Evolutionary conservation across 2,329 filamentous ascomycete species (phyloP).

Genomic region (Intubia oerlemansii): DNA sequence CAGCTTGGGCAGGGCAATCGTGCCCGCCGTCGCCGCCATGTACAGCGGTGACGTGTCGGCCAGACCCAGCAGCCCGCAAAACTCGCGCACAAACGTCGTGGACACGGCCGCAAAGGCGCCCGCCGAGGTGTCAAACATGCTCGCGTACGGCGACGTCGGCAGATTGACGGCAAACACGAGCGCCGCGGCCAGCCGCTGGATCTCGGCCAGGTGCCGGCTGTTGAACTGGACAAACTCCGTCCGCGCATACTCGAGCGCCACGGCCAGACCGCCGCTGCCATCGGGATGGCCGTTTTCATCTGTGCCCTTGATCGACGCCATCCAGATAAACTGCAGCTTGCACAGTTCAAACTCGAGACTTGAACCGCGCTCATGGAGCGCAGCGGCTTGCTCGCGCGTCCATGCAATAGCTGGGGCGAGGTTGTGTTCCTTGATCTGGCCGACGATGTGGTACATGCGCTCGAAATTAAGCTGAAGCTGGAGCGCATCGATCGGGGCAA

Average conservation of each 20-base stretch:
- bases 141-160: constrained; percentile 52
- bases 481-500: constrained; percentile 35
- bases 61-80: constrained; percentile 76
- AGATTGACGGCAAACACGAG: constrained; percentile 65
- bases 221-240: constrained; percentile 56
- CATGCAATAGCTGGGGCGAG: constrained; percentile 70
- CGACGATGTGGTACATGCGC: constrained; percentile 78
- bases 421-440: constrained; percentile 53
- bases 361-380: constrained; percentile 63
- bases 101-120: constrained; percentile 59
- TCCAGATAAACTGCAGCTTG: constrained; percentile 72
- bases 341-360: constrained; percentile 91
- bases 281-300: constrained; percentile 25
- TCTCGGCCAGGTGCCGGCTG: constrained; percentile 52
- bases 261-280: constrained; percentile 7
- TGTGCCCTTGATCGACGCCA: constrained; percentile 39
- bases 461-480: constrained; percentile 64
- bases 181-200: constrained; percentile 61
- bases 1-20: constrained; percentile 73
- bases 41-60: constrained; percentile 86
- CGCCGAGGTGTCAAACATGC: constrained; percentile 48
- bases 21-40: constrained; percentile 76
- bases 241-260: constrained; percentile 56
- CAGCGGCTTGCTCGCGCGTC: constrained; percentile 49
- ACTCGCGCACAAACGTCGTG: constrained; percentile 77